phyloP scores from a whole-genome alignment of 78 protist species.

The Cavenderia fasciculata region DNA sequence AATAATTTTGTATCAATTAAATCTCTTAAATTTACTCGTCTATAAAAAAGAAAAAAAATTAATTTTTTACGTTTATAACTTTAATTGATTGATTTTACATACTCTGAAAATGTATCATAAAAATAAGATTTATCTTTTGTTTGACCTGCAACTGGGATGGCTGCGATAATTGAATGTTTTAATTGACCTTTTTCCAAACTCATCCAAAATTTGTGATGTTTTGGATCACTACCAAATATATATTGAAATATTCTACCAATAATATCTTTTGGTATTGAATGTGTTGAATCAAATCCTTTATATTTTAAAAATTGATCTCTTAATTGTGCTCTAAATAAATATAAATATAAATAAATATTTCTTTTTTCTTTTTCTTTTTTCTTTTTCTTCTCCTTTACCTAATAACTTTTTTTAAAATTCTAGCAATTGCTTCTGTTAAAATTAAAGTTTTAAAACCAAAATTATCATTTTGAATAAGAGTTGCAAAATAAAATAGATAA shows the following conservation, averaged over 20 bases:
- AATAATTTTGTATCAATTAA: slow-evolving; percentile 1
- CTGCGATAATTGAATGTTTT: too few relatives aligned
- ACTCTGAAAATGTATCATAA: not conserved
- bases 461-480: not conserved
- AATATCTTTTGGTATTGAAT: too few relatives aligned
- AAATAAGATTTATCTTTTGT: not conserved
- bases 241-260: too few relatives aligned
- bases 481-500: not conserved
- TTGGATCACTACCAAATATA: too few relatives aligned
- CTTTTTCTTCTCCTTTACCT: not conserved
- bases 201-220: too few relatives aligned
- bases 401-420: not conserved
- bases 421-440: not conserved
- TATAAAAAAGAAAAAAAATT: not conserved
- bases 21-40: slow-evolving; percentile 13
- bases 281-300: too few relatives aligned
- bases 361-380: not conserved
- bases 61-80: not conserved
- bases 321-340: too few relatives aligned
- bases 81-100: not conserved
- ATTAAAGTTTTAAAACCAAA: not conserved
- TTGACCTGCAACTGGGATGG: too few relatives aligned
- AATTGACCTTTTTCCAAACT: too few relatives aligned
- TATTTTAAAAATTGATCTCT: too few relatives aligned
- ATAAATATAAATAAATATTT: not conserved